Evolutionary conservation across 75 land plant species (phyloP).

Genomic region (Cupressus sempervirens): DNA sequence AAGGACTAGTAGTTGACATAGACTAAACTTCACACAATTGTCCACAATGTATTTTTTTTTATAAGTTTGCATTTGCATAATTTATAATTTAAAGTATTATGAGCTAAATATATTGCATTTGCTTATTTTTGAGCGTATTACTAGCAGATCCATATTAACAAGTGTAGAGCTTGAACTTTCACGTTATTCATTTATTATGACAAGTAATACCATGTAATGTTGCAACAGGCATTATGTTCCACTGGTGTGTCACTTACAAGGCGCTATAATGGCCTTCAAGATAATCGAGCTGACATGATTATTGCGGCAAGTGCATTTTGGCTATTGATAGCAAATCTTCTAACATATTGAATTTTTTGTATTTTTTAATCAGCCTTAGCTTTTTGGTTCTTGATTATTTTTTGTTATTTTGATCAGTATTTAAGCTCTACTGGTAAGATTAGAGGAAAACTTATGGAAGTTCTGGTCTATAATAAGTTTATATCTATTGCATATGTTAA

Average conservation of each 20-base stretch:
- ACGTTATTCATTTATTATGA: background rate
- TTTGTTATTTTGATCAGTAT: background rate
- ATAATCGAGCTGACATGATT: conserved; percentile 64
- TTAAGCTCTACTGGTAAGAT: background rate
- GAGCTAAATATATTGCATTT: background rate
- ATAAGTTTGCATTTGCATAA: background rate
- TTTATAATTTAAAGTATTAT: background rate
- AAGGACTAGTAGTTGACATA: background rate
- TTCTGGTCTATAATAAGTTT: background rate
- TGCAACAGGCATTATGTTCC: conserved; percentile 67
- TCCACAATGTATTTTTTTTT: background rate
- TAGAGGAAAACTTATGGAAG: background rate
- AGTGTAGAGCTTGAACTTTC: background rate
- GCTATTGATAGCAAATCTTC: background rate
- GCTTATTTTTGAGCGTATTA: background rate
- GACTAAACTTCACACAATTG: background rate
- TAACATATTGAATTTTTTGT: background rate
- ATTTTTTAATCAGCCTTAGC: too few relatives aligned
- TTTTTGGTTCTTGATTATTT: background rate
- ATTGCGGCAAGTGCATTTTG: conserved; percentile 49
- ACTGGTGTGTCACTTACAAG: conserved; percentile 40
- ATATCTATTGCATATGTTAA: background rate
- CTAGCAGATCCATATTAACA: background rate
- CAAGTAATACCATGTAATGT: background rate
- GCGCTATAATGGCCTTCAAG: conserved; percentile 64